Conservation (phyloP, 305 asterid genomes). For the Solanum aculeatissimum region DNA sequence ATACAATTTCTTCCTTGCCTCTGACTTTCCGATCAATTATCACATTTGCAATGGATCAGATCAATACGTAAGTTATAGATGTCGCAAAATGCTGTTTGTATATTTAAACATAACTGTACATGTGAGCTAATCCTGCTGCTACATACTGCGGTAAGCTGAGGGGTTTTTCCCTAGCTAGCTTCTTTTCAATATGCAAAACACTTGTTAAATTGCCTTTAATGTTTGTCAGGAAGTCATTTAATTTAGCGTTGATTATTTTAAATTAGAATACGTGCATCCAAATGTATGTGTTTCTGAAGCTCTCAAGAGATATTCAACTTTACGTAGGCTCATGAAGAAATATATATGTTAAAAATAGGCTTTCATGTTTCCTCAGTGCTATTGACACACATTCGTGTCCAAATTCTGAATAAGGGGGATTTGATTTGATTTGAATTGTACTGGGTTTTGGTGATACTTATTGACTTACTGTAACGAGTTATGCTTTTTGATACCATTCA, state of each 20-base stretch:
- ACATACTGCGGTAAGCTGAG: not conserved
- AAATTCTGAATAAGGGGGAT: not conserved
- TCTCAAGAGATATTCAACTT: not conserved
- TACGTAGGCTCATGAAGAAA: not conserved
- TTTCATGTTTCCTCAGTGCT: not conserved
- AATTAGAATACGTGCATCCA: not conserved
- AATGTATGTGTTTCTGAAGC: not conserved
- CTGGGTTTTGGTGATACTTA: not conserved
- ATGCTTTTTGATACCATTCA: not conserved
- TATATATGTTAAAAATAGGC: not conserved
- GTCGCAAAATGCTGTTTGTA: not conserved
- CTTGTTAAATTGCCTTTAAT: not conserved
- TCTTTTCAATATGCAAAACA: not conserved
- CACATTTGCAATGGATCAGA: slow-evolving; percentile 83
- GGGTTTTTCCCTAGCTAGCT: not conserved
- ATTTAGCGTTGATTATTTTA: not conserved
- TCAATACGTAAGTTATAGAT: slow-evolving; percentile 50
- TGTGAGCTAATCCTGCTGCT: not conserved
- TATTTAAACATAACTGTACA: not conserved
- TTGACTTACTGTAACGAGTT: not conserved
- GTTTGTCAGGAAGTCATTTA: not conserved
- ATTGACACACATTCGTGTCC: not conserved
- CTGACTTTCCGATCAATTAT: slow-evolving; percentile 71
- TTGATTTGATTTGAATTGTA: not conserved
- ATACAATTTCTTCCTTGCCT: slow-evolving; percentile 85